Evolutionary conservation across 257 asterid species (phyloP), one percentile per base, ranked within the genome.

Genomic region (Verbena officinalis): DNA sequence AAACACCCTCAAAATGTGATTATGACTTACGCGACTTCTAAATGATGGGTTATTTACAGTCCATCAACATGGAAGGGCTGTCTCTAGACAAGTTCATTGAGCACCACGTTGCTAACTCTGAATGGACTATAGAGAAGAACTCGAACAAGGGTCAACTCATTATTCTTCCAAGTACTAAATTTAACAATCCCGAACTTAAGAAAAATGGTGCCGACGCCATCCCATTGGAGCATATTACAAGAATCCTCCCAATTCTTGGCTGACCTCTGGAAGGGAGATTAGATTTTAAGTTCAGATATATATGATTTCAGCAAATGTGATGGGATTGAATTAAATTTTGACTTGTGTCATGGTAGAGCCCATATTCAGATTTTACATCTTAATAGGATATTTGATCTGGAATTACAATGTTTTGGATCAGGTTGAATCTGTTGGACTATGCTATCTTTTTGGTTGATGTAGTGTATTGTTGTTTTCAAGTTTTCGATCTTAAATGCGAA

Each of bases 151-250:
- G 82, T 43, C 96, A 77, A 73, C 71, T 80, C 40, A 77, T 87
- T 67, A 63, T 75, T 64, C 77, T 90, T 61, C 90, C 98, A 14
- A 63, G 33, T 31, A 88, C 58, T 51, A 95, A 88, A 75, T 91
- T 88, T 73, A 91, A 88, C 83, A 83, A 80, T 67, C 95, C 95
- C 1, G 88, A 77, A 80, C 89, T 84, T 2, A 88, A 84, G 95
- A 91, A 86, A 69, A 88, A 59, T 57, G 24, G 78, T 27, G 78
- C 84, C 15, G 95, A 88, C 43, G 74, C 75, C 52, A 78, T 91
- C 31, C 88, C 88, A 0, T 64, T 91, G 72, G 98, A 91, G 78
- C 86, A 78, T 45, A 76, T 91, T 1, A 68, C 95, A 30, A 80
- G 88, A 39, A 91, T 91, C 75, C 84, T 91, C 73, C 95, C 96